Conservation (phyloP, 1,284 basidiomycete species). For the Malassezia pachydermatis region DNA sequence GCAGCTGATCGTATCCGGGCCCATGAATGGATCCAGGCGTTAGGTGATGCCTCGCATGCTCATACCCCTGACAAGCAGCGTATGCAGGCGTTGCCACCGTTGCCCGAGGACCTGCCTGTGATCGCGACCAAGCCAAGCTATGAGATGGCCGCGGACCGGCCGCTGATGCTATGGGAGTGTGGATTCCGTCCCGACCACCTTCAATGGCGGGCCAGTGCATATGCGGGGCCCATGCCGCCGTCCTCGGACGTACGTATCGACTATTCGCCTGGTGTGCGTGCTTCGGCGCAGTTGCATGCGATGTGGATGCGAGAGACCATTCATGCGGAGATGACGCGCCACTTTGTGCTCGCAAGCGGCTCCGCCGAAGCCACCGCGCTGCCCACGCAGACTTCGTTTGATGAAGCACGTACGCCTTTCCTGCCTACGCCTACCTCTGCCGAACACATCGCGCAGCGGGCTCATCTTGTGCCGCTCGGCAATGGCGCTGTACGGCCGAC, state of each 20-base stretch:
- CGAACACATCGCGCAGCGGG: not conserved
- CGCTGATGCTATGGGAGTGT: constrained; percentile 86
- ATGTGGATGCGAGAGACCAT: constrained; percentile 31
- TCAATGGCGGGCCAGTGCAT: constrained; percentile 62
- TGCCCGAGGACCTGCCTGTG: constrained; percentile 18
- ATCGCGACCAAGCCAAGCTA: constrained; percentile 65
- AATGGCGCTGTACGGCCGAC: constrained; percentile 20
- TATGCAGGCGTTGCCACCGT: not conserved
- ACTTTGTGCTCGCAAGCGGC: constrained; percentile 31
- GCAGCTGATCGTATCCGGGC: constrained; percentile 21
- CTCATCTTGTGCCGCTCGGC: constrained; percentile 22
- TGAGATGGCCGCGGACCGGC: constrained; percentile 81
- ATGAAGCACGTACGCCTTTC: constrained; percentile 3
- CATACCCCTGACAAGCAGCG: constrained; percentile 1
- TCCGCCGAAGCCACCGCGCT: not conserved
- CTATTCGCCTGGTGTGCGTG: constrained; percentile 12
- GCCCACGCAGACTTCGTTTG: constrained; percentile 8
- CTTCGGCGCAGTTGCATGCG: constrained; percentile 21
- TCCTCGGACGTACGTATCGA: not conserved
- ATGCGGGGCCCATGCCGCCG: constrained; percentile 43
- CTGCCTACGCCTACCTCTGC: not conserved
- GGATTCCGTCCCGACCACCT: constrained; percentile 62
- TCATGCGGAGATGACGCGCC: constrained; percentile 27
- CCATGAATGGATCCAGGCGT: constrained; percentile 15
- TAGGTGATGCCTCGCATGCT: not conserved